A percentile compares a stretch with the other conserved stretches of the same genome.
Evolutionary conservation across 805 yeast genomes (phyloP).

Genomic region (Ogataea glucozyma): DNA sequence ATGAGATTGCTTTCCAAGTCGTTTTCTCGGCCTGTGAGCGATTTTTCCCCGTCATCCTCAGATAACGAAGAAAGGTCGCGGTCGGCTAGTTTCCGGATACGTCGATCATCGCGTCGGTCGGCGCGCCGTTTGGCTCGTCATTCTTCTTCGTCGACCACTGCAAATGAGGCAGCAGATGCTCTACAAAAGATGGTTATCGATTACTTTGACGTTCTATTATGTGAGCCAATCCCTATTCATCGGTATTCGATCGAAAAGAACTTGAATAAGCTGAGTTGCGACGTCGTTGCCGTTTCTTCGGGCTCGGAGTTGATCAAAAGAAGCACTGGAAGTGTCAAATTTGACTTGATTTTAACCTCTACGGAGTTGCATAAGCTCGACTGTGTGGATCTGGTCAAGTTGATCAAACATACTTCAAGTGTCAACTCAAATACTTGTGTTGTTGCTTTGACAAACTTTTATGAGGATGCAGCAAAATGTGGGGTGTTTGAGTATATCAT

Average conservation of each 20-base stretch:
- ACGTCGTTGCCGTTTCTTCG: constrained; percentile 70
- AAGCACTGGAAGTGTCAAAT: constrained; percentile 79
- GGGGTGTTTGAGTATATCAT: constrained; percentile 66
- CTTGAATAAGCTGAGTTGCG: constrained; percentile 71
- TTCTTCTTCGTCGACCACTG: constrained; percentile 27
- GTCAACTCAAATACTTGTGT: constrained; percentile 78
- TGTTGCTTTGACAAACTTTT: constrained; percentile 70
- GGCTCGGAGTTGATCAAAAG: constrained; percentile 84
- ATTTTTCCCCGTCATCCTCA: constrained; percentile 58
- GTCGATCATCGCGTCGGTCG: constrained; percentile 55
- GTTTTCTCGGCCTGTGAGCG: constrained; percentile 25
- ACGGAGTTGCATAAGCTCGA: constrained; percentile 65
- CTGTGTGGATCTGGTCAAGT: constrained; percentile 73
- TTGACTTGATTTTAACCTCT: constrained; percentile 81
- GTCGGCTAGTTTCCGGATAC: constrained; percentile 53
- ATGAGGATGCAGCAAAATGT: constrained; percentile 59
- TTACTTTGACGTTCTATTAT: constrained; percentile 66
- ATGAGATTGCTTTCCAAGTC: constrained; percentile 28
- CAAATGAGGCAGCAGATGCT: constrained; percentile 21
- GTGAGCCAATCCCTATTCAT: constrained; percentile 86
- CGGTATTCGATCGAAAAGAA: constrained; percentile 64
- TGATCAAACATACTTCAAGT: constrained; percentile 73
- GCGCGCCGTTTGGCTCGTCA: constrained; percentile 37
- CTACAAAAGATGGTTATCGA: constrained; percentile 23
- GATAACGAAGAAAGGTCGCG: constrained; percentile 60